Percentiles rank a stretch among this genome's conserved stretches.
These are phyloP conservation scores for Xylaria sp. DNA, from an alignment of 2,329 filamentous ascomycete genomes.

Conservation along the genomic window DNA sequence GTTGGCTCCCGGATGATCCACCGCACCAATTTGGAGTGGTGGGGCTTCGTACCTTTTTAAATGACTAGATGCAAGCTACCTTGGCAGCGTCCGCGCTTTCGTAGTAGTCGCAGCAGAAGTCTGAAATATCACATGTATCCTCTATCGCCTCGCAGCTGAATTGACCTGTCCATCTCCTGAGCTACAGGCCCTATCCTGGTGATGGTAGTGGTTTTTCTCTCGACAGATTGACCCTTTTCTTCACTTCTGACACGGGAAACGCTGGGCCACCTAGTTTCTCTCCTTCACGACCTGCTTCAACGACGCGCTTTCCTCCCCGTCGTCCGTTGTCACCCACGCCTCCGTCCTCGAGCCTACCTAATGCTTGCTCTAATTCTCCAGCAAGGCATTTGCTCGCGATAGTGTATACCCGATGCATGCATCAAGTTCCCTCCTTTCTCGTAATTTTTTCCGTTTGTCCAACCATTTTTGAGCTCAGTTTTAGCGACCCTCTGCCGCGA, in stretches of 20 bases:
- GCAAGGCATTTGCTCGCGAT: conserved; percentile 28
- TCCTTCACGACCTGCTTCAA: conserved; percentile 37
- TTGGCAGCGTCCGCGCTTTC: background rate
- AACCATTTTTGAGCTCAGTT: conserved; percentile 32
- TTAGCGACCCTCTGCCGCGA: conserved; percentile 24
- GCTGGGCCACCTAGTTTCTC: conserved; percentile 29
- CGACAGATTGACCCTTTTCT: conserved; percentile 42
- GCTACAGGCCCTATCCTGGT: conserved; percentile 31
- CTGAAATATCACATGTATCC: conserved; percentile 24
- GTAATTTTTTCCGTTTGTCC: conserved; percentile 38
- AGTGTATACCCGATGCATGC: conserved; percentile 43
- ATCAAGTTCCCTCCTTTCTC: conserved; percentile 43
- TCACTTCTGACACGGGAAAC: conserved; percentile 35
- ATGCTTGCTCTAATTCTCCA: conserved; percentile 23
- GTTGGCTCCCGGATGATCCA: conserved; percentile 29
- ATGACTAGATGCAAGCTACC: conserved; percentile 35
- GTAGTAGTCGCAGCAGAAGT: background rate
- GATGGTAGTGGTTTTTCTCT: conserved; percentile 34
- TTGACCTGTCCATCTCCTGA: conserved; percentile 25
- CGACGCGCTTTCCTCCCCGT: conserved; percentile 41
- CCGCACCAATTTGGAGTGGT: conserved; percentile 31
- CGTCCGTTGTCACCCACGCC: conserved; percentile 34
- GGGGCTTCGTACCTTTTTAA: conserved; percentile 22
- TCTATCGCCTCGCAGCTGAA: conserved; percentile 23
- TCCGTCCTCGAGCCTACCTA: conserved; percentile 19